Conservation (phyloP, 208 protist genomes). For the Trypanosoma lewisi region DNA sequence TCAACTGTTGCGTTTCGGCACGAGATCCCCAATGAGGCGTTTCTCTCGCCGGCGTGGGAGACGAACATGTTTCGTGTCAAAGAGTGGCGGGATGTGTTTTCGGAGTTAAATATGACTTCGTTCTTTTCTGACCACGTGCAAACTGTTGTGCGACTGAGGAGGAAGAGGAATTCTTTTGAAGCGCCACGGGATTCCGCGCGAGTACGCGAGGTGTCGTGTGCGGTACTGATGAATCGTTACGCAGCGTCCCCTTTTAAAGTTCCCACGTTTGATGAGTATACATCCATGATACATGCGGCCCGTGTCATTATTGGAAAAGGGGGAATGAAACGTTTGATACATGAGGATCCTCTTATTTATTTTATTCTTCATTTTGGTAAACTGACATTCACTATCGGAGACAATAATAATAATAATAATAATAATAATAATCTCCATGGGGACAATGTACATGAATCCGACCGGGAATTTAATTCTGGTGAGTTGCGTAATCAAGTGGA, state of each 20-base stretch:
- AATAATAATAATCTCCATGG: background rate
- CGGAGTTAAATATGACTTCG: slow-evolving; percentile 12
- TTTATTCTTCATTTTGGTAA: slow-evolving; percentile 24
- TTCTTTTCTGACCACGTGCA: slow-evolving; percentile 13
- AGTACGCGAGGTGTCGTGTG: slow-evolving; percentile 10
- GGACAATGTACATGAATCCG: background rate
- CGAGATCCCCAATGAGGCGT: slow-evolving; percentile 18
- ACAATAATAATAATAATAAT: background rate
- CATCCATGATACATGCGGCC: slow-evolving; percentile 6
- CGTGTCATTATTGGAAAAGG: slow-evolving; percentile 1
- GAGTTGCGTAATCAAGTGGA: background rate
- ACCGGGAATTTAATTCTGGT: slow-evolving; percentile 17
- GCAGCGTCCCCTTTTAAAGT: slow-evolving; percentile 21
- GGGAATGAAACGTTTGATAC: slow-evolving; percentile 19
- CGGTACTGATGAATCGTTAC: slow-evolving; percentile 19
- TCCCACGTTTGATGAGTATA: slow-evolving; percentile 22
- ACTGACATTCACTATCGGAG: slow-evolving; percentile 9
- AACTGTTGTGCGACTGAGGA: slow-evolving; percentile 3
- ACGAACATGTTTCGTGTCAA: background rate
- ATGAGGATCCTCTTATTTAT: slow-evolving; percentile 8
- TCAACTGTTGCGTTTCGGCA: background rate
- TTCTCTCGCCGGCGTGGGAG: background rate
- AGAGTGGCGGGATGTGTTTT: slow-evolving; percentile 18
- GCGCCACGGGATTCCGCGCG: background rate
- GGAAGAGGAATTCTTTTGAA: too few species aligned